Evolutionary conservation across 371 early-diverging fungal genomes (phyloP), one percentile per base, ranked within the genome.

Genomic region (Lichtheimia corymbifera): DNA sequence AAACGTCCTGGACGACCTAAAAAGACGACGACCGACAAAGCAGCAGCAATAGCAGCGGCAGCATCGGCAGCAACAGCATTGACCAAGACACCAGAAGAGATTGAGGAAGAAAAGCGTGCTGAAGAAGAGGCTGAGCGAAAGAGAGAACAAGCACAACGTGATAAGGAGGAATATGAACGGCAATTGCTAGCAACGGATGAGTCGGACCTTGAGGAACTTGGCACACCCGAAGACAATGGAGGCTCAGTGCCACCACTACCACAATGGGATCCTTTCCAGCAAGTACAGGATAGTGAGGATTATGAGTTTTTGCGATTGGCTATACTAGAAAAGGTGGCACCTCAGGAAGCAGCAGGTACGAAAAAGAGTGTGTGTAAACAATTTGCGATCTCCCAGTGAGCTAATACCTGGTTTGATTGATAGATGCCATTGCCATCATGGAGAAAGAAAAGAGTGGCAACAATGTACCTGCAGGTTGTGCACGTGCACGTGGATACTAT

Each of bases 401-500:
- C 9, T 35, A 22, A 22, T 1, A 22, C 22, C 22, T 22, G 11
- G 1, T 9, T 35, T 35, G 6, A 9, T 9, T 35, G 30, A 35
- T 35, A 35, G 35, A 35, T 35, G 35, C 35, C 35, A 35, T 35
- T 35, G 35, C 11, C 35, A 35, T 9, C 11, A 35, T 35, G 35
- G 35, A 35, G 9, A 35, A 35, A 35, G 35, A 35, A 35, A 6
- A 35, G 11, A 17, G 3, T 47, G 47, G n/a, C 18, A 22, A 12
- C 13, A 53, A 61, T 47, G 30, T 14, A 25, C 53, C 75, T 40
- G 89, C 90, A 0, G 95, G 95, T 14, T 82, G 87, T 45, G 97
- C 95, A 6, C 86, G 97, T 40, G 91, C 92, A 0, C 85, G 93
- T 66, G 88, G 90, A 6, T 85, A 80, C 67, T 85, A 89, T 65